Evolutionary conservation across 2,329 filamentous ascomycete species (phyloP).

Genomic region (Aspergillus sp.): DNA sequence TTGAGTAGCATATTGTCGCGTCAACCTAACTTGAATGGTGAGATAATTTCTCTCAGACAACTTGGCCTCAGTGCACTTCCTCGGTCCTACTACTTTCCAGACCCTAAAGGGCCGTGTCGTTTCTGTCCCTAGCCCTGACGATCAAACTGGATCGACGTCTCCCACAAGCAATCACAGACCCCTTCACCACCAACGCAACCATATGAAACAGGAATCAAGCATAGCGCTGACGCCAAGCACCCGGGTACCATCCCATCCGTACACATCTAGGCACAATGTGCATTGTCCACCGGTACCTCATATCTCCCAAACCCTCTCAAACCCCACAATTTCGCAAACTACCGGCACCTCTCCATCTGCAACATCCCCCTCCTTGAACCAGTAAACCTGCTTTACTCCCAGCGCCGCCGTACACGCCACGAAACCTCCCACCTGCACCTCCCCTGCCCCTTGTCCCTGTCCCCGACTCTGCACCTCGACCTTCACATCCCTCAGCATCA

Average conservation of each 20-base stretch:
- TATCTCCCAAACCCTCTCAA: constrained; percentile 4
- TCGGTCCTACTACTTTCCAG: background rate
- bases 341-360: background rate
- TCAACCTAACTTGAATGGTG: background rate
- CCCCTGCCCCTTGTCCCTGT: too few relatives aligned
- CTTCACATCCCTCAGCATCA: background rate
- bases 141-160: constrained; percentile 3
- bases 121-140: background rate
- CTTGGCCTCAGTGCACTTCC: background rate
- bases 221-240: background rate
- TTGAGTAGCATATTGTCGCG: background rate
- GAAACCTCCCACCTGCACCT: background rate
- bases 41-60: background rate
- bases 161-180: background rate
- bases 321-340: constrained; percentile 7
- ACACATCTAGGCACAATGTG: background rate
- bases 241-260: background rate
- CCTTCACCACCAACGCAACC: background rate
- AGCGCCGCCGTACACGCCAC: constrained; percentile 12
- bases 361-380: constrained; percentile 1
- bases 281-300: background rate
- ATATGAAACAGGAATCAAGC: background rate
- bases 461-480: background rate
- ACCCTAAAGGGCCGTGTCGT: background rate
- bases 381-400: constrained; percentile 15